phyloP scores from a whole-genome alignment of 805 yeast genomes.

The Isabelozyma heimii region DNA sequence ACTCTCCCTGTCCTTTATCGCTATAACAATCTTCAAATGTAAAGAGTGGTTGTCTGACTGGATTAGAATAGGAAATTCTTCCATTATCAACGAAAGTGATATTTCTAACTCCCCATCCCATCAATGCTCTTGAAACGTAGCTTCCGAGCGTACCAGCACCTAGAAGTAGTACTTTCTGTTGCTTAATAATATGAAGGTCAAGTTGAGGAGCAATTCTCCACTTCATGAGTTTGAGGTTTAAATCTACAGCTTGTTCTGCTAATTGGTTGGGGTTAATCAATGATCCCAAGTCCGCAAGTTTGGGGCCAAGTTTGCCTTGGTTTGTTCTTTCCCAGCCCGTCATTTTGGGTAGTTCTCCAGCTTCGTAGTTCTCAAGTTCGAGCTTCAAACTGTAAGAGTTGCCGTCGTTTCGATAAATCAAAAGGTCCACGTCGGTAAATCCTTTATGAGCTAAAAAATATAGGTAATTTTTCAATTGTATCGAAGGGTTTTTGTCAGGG shows the following conservation, averaged over 20 bases:
- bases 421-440: slow-evolving; percentile 13
- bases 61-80: slow-evolving; percentile 85
- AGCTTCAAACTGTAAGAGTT: slow-evolving; percentile 15
- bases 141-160: slow-evolving; percentile 98
- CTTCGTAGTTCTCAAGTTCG: slow-evolving; percentile 6
- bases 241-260: slow-evolving; percentile 89
- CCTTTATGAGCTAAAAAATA: slow-evolving; percentile 39
- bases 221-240: slow-evolving; percentile 89
- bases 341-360: slow-evolving; percentile 35
- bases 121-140: slow-evolving; percentile 76
- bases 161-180: slow-evolving; percentile 66
- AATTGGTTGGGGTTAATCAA: slow-evolving; percentile 77
- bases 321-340: slow-evolving; percentile 91
- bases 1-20: slow-evolving; percentile 58
- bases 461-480: slow-evolving; percentile 58
- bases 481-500: slow-evolving; percentile 37
- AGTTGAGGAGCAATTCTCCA: slow-evolving; percentile 91
- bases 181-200: slow-evolving; percentile 61
- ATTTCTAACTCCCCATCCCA: slow-evolving; percentile 93
- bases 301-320: slow-evolving; percentile 74
- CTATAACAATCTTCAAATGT: slow-evolving; percentile 75
- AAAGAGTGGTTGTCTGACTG: slow-evolving; percentile 90
- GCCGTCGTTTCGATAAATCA: slow-evolving; percentile 21
- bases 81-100: slow-evolving; percentile 92
- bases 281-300: slow-evolving; percentile 76